A percentile compares a stretch with the other conserved stretches of the same genome.
Evolutionary conservation across 2,329 filamentous ascomycete species (phyloP).

Genomic region (Penicillium sp.): DNA sequence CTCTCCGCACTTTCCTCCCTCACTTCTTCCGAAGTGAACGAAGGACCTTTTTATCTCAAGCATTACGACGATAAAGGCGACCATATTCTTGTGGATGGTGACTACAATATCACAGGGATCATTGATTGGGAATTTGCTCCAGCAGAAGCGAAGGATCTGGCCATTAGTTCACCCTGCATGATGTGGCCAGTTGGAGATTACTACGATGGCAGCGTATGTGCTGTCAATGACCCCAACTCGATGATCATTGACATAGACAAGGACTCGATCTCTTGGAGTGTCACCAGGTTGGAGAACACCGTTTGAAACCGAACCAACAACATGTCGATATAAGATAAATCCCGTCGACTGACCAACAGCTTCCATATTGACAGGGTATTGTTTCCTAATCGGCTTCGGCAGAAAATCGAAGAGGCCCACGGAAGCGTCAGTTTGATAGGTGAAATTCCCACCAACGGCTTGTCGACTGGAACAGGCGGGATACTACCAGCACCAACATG

Average conservation of each 20-base stretch:
- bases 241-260: conserved; percentile 56
- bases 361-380: conserved; percentile 54
- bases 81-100: too few species aligned
- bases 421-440: conserved; percentile 44
- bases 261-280: conserved; percentile 53
- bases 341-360: conserved; percentile 54
- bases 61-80: too few species aligned
- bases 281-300: conserved; percentile 53
- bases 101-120: too few species aligned
- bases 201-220: conserved; percentile 50
- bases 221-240: conserved; percentile 56
- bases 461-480: conserved; percentile 45
- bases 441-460: conserved; percentile 43
- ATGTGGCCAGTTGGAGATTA: too few species aligned
- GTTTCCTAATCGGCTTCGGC: conserved; percentile 26
- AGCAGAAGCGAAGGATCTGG: too few species aligned
- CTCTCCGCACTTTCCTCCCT: too few species aligned
- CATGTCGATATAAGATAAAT: conserved; percentile 50
- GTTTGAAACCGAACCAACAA: conserved; percentile 38
- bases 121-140: too few species aligned
- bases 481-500: conserved; percentile 47
- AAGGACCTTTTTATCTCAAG: too few species aligned
- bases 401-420: conserved; percentile 46
- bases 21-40: too few species aligned
- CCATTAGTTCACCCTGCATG: too few species aligned